Evolutionary conservation across 2,329 filamentous ascomycete genomes (phyloP).

Genomic region (Neoscytalidium dimidiatum): DNA sequence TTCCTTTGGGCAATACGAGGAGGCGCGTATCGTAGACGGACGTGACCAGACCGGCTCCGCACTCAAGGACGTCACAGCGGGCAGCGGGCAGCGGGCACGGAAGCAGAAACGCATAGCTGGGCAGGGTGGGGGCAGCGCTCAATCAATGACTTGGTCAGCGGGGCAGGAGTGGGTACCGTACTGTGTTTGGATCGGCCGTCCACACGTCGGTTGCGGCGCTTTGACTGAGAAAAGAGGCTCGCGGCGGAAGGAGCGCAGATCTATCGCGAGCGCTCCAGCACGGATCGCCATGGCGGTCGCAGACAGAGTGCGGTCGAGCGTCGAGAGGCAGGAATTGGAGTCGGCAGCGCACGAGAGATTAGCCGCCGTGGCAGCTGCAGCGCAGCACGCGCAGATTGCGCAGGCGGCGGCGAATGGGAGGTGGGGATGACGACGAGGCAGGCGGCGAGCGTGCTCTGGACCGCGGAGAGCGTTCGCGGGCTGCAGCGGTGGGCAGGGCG

Average conservation of each 20-base stretch:
- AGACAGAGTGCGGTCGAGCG: neutral
- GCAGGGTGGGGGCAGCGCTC: neutral
- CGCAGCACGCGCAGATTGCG: neutral
- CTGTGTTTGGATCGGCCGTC: too few relatives aligned
- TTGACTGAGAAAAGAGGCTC: constrained; percentile 16
- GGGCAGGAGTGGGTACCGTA: neutral
- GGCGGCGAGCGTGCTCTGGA: neutral
- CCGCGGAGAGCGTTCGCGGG: neutral
- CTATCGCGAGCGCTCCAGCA: constrained; percentile 6
- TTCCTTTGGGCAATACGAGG: neutral
- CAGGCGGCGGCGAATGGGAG: neutral
- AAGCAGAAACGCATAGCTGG: neutral
- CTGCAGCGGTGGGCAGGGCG: neutral
- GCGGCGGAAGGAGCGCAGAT: constrained; percentile 10
- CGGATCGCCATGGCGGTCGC: constrained; percentile 3
- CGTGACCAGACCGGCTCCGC: neutral
- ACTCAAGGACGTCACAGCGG: neutral
- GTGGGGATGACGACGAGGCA: neutral
- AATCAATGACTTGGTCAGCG: neutral
- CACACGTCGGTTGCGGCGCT: constrained; percentile 15
- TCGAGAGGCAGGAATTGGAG: too few relatives aligned
- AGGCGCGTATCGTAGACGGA: neutral
- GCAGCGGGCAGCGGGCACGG: too few relatives aligned
- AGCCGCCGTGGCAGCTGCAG: neutral
- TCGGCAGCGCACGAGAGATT: neutral